Base-by-base conservation (phyloP, 1,284 basidiomycete genomes). In the Entoloma clypeatum region DNA sequence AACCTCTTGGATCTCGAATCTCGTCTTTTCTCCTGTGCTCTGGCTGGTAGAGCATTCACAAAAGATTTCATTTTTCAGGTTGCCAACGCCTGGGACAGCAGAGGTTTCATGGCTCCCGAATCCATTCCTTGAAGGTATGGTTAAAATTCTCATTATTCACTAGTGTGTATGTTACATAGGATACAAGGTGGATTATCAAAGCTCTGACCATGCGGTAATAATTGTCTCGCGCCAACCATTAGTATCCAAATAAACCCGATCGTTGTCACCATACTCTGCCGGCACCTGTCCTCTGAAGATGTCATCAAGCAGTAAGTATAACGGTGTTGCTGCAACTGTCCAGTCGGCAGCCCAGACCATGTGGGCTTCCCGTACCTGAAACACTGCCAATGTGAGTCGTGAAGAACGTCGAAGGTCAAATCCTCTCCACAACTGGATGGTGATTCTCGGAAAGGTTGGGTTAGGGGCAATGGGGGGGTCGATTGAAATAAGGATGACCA, bases 401-500 rank as follows among this genome's bases (percentile, higher is more conserved):
- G 21, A 8, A 22, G 21, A 8, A 7, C 8, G 33, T 11, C 8
- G 22, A 11, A 10, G 21, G 21, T 7, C 4, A 41, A 39, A 35
- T 5, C 28, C 40, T 49, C 38, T 19, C 44, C 47, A 51, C 24
- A 48, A 42, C 41, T 48, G 41, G 25, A 51, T 44, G 31, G 29
- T 38, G 9, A 51, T 51, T 26, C 24, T 39, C 24, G 44, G 47
- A 19, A 43, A 21, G 40, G 36, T 43, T 14, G 39, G 41, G 40
- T 36, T 18, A 30, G 49, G 30, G 27, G 35, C 43, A 39, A 30
- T 30, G 28, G 45, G 43, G 36, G 47, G 47, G 37, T 43, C 25
- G 18, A 46, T 46, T n/a, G 39, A 46, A 39, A 51, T 21, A 14
- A 49, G 37, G 34, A 51, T 48, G 35, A 51, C 49, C 31, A 51